phyloP scores from a whole-genome alignment of 2,329 filamentous ascomycete genomes.

The Colletotrichum euphorbiae region DNA sequence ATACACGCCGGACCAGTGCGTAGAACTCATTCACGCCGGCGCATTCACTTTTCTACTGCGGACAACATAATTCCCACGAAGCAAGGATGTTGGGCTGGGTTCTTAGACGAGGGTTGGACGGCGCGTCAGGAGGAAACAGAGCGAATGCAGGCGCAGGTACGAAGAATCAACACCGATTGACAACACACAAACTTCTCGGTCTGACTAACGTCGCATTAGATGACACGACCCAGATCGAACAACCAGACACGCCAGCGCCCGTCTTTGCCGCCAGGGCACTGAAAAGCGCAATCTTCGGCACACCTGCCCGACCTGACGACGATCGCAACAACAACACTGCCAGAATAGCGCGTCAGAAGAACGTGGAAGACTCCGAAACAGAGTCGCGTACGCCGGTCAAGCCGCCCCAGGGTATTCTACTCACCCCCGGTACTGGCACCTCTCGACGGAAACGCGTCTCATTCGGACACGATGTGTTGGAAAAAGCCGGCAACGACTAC shows the following conservation, averaged over 20 bases:
- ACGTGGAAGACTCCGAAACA: constrained; percentile 41
- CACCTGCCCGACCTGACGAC: constrained; percentile 57
- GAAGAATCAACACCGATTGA: constrained; percentile 5
- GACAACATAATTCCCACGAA: constrained; percentile 11
- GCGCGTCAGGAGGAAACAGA: constrained; percentile 50
- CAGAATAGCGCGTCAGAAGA: constrained; percentile 25
- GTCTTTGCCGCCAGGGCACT: constrained; percentile 75
- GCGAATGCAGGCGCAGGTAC: constrained; percentile 45
- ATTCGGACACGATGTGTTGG: constrained; percentile 68
- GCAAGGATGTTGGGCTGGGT: constrained; percentile 69
- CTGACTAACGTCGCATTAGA: constrained; percentile 42
- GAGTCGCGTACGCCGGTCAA: constrained; percentile 60
- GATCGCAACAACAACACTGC: constrained; percentile 45
- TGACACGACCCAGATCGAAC: constrained; percentile 62
- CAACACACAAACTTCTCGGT: neutral
- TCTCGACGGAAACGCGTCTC: constrained; percentile 73
- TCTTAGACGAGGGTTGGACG: constrained; percentile 60
- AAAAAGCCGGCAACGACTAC: constrained; percentile 48
- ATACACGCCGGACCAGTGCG: constrained; percentile 11
- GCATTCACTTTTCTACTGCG: neutral
- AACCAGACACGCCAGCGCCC: constrained; percentile 73
- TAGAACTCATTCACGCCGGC: neutral
- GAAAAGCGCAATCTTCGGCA: constrained; percentile 73
- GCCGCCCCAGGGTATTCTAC: constrained; percentile 66
- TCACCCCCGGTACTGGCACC: constrained; percentile 73